Evolutionary conservation across 257 asterid genomes (phyloP), one percentile per base, ranked within the genome.

Genomic region (Nicotiana tomentosiformis): DNA sequence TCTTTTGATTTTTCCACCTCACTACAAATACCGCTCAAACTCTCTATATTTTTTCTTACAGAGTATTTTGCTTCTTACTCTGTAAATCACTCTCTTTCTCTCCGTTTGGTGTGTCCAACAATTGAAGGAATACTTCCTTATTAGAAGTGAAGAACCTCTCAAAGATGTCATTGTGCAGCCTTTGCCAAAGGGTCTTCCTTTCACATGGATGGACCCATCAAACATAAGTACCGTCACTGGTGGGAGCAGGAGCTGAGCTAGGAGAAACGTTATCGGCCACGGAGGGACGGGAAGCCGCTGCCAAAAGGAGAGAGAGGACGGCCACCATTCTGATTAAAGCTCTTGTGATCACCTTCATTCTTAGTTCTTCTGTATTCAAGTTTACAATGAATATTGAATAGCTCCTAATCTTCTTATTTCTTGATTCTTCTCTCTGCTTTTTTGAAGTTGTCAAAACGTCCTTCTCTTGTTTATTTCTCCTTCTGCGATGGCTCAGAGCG

Each of bases 301-400:
- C 83, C 69, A 83, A 32, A 49, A 85, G n/a, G 56, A 83, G 43
- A 49, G 81, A 65, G 53, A 85, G 17, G 43, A 82, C 35, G 46
- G 69, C 74, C 46, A 43, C 64, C 70, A 81, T 23, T 77, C 72
- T 78, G 17, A 70, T 39, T 4, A 64, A 66, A 72, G 80, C 66
- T 69, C 77, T 72, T 30, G 68, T 62, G 49, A 51, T 53, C 67
- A 80, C 77, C 82, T 86, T 83, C 90, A 88, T 88, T 85, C 16
- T 26, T 76, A 51, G 15, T 57, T n/a, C n/a, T 20, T 30, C 17
- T 72, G n/a, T 14, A 66, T 43, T 55, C 8, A 35, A 18, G 15
- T 68, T 6, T 32, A 68, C 33, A 49, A 15, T 7, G 20, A 11
- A 33, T 12, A 32, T 6, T 68, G 46, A 32, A 16, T 35, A 58